Percentiles rank a stretch among this genome's conserved stretches.
phyloP scores from a whole-genome alignment of 2,329 filamentous ascomycete species.

The Xylaria sp. region DNA sequence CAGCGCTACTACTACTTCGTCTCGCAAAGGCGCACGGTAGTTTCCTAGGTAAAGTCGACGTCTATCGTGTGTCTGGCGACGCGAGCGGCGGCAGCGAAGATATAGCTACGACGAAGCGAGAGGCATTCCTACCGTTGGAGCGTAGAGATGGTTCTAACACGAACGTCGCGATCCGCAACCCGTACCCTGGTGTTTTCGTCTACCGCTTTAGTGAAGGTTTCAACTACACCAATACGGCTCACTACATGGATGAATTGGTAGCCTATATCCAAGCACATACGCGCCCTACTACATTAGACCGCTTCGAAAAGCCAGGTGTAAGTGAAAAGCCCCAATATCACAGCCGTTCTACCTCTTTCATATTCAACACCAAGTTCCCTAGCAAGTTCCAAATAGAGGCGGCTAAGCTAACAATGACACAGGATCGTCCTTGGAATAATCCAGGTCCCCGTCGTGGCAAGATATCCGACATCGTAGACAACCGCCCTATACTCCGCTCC shows the following conservation, averaged over 20 bases:
- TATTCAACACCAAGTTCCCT: not conserved
- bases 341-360: not conserved
- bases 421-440: slow-evolving; percentile 58
- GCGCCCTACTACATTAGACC: slow-evolving; percentile 56
- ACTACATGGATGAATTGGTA: slow-evolving; percentile 62
- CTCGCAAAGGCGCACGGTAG: slow-evolving; percentile 81
- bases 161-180: slow-evolving; percentile 56
- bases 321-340: slow-evolving; percentile 44
- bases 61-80: slow-evolving; percentile 62
- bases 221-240: slow-evolving; percentile 66
- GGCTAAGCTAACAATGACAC: not conserved
- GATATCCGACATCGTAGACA: slow-evolving; percentile 40
- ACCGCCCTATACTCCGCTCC: slow-evolving; percentile 58
- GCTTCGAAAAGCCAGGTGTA: slow-evolving; percentile 60
- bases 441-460: slow-evolving; percentile 45
- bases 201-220: slow-evolving; percentile 67
- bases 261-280: slow-evolving; percentile 59
- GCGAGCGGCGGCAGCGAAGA: slow-evolving; percentile 26
- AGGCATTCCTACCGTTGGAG: slow-evolving; percentile 60
- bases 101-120: slow-evolving; percentile 46
- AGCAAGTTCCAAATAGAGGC: no score
- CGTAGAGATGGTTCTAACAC: slow-evolving; percentile 64
- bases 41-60: slow-evolving; percentile 80
- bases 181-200: slow-evolving; percentile 65
- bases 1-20: slow-evolving; percentile 79